These are phyloP conservation scores for Hyaloscypha bicolor DNA, from an alignment of 495 filamentous ascomycete genomes.

Conservation along the genomic window DNA sequence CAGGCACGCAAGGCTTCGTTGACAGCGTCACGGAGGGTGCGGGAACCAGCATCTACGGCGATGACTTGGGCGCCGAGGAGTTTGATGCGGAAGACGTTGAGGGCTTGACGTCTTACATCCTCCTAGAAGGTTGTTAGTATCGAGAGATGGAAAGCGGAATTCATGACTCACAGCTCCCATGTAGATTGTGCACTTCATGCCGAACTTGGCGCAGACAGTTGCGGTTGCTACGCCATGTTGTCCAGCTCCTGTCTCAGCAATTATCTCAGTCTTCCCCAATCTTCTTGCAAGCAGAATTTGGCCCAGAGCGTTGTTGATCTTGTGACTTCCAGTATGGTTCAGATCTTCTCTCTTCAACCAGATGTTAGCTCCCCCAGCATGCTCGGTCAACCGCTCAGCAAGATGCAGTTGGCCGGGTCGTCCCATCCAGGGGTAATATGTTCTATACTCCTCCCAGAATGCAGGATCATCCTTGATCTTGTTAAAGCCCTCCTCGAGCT, in stretches of 20 bases:
- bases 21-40: conserved; percentile 90
- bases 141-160: background rate
- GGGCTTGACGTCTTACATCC: conserved; percentile 87
- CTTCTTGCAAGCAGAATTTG: conserved; percentile 81
- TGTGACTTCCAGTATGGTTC: conserved; percentile 81
- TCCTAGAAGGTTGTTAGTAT: conserved; percentile 44
- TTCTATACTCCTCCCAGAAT: conserved; percentile 97
- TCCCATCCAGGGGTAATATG: conserved; percentile 98
- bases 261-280: conserved; percentile 90
- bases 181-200: conserved; percentile 92
- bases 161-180: conserved; percentile 72
- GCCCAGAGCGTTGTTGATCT: conserved; percentile 96
- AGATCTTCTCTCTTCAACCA: conserved; percentile 95
- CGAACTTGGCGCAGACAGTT: conserved; percentile 95
- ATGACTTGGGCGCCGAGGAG: conserved; percentile 89
- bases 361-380: conserved; percentile 89
- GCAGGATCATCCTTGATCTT: conserved; percentile 77
- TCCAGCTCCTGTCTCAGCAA: conserved; percentile 94
- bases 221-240: conserved; percentile 96
- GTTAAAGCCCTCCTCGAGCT: conserved; percentile 93
- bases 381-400: conserved; percentile 82
- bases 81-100: conserved; percentile 97
- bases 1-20: conserved; percentile 91
- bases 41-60: conserved; percentile 81
- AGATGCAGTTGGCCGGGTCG: conserved; percentile 89